These are phyloP conservation scores for Alisma plantagoaquatica DNA, from an alignment of 106 monocot genomes.

Conservation along the genomic window DNA sequence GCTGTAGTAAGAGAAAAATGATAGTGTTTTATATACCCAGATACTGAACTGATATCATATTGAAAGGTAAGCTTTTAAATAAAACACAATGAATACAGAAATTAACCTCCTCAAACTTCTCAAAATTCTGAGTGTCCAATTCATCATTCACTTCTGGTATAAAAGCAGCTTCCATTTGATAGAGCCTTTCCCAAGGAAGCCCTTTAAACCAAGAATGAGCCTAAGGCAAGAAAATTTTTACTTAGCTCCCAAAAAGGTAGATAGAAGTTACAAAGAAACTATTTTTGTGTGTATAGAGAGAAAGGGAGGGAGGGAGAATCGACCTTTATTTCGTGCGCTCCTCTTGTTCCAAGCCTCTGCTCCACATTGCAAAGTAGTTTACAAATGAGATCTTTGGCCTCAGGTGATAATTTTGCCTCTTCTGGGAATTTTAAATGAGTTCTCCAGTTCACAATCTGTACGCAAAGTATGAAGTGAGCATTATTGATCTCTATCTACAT, in stretches of 20 bases:
- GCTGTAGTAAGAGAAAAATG: no score
- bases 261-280: no score
- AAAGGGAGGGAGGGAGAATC: no score
- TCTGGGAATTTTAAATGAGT: conserved; percentile 91
- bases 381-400: conserved; percentile 94
- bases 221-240: conserved; percentile 21
- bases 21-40: no score
- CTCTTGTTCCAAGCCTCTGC: conserved; percentile 88
- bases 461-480: no score
- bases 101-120: conserved; percentile 95
- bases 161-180: conserved; percentile 96
- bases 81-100: not conserved
- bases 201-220: conserved; percentile 90
- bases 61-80: not conserved
- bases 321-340: conserved; percentile 98
- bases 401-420: conserved; percentile 90
- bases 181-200: conserved; percentile 63
- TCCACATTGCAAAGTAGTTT: conserved; percentile 89
- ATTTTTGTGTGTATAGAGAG: no score
- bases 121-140: conserved; percentile 94
- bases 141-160: conserved; percentile 85
- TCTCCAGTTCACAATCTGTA: conserved; percentile 99
- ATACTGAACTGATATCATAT: not conserved
- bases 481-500: no score
- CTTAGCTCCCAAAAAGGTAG: not conserved